phyloP scores from a whole-genome alignment of 257 asterid genomes.

The Rubia yunnanensis region DNA sequence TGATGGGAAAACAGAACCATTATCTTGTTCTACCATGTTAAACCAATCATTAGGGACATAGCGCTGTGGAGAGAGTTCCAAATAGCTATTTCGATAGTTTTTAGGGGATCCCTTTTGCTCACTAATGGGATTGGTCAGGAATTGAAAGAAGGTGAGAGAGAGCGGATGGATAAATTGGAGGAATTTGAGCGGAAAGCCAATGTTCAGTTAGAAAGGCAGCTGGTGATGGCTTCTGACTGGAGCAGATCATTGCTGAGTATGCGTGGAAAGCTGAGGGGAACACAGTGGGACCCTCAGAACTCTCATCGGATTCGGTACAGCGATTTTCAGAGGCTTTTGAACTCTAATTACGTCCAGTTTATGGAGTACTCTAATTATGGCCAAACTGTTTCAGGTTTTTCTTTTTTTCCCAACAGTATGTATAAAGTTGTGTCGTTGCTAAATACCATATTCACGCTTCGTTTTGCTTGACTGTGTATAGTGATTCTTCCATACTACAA shows the following conservation, averaged over 20 bases:
- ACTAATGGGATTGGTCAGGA: slow-evolving; percentile 50
- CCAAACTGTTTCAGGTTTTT: slow-evolving; percentile 87
- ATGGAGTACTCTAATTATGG: slow-evolving; percentile 98
- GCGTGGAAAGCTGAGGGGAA: slow-evolving; percentile 87
- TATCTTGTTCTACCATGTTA: neutral
- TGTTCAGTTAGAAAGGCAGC: slow-evolving; percentile 95
- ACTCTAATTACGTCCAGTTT: slow-evolving; percentile 72
- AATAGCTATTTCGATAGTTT: neutral
- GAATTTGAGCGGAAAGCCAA: slow-evolving; percentile 88
- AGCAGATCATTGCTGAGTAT: slow-evolving; percentile 71
- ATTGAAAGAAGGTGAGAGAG: slow-evolving; percentile 80
- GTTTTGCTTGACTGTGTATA: slow-evolving; percentile 25
- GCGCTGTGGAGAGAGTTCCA: neutral
- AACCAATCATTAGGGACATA: neutral
- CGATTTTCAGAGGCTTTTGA: slow-evolving; percentile 79
- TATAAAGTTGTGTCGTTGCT: neutral
- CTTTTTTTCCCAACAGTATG: too few species aligned
- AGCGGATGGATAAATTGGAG: slow-evolving; percentile 53
- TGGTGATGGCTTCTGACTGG: slow-evolving; percentile 94
- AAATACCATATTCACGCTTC: slow-evolving; percentile 5
- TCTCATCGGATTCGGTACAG: slow-evolving; percentile 74
- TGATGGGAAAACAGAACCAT: neutral
- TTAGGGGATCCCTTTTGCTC: slow-evolving; percentile 13
- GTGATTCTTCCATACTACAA: slow-evolving; percentile 86
- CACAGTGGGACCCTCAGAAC: slow-evolving; percentile 86